Percentiles rank a stretch among this genome's conserved stretches.
phyloP scores from a whole-genome alignment of 495 filamentous ascomycete species.

The Aspergillus cristatus region DNA sequence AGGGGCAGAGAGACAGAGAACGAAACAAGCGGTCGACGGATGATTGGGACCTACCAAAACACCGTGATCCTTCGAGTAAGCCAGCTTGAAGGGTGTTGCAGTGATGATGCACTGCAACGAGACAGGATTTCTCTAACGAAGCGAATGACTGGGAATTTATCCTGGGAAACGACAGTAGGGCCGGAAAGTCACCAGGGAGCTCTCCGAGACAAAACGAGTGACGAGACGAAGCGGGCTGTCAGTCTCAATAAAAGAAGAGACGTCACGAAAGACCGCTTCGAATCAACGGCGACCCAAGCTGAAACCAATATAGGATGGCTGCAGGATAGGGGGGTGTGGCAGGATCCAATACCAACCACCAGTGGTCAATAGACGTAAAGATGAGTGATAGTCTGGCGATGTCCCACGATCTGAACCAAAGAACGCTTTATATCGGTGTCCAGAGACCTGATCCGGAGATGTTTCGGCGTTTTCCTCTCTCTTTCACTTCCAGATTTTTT shows the following conservation, averaged over 20 bases:
- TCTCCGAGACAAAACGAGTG: slow-evolving; percentile 40
- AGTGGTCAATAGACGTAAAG: neutral
- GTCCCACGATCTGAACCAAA: slow-evolving; percentile 1
- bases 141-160: slow-evolving; percentile 45
- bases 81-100: slow-evolving; percentile 48
- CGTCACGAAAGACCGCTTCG: slow-evolving; percentile 19
- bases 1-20: slow-evolving; percentile 10
- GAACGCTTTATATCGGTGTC: neutral
- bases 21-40: too few species aligned
- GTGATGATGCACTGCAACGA: slow-evolving; percentile 29
- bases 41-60: slow-evolving; percentile 42
- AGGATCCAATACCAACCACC: slow-evolving; percentile 16
- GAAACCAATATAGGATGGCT: slow-evolving; percentile 28
- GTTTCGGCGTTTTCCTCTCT: slow-evolving; percentile 19
- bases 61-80: slow-evolving; percentile 43
- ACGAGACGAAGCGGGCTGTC: slow-evolving; percentile 32
- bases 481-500: slow-evolving; percentile 6
- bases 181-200: slow-evolving; percentile 24
- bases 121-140: slow-evolving; percentile 31
- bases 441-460: slow-evolving; percentile 17
- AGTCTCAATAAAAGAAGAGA: slow-evolving; percentile 20
- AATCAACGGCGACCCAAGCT: slow-evolving; percentile 27
- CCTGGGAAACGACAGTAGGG: slow-evolving; percentile 28
- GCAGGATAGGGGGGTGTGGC: slow-evolving; percentile 24
- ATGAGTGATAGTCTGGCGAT: neutral